Base-by-base conservation (phyloP, 331 rosid species). In the Prunus yedoensis region DNA sequence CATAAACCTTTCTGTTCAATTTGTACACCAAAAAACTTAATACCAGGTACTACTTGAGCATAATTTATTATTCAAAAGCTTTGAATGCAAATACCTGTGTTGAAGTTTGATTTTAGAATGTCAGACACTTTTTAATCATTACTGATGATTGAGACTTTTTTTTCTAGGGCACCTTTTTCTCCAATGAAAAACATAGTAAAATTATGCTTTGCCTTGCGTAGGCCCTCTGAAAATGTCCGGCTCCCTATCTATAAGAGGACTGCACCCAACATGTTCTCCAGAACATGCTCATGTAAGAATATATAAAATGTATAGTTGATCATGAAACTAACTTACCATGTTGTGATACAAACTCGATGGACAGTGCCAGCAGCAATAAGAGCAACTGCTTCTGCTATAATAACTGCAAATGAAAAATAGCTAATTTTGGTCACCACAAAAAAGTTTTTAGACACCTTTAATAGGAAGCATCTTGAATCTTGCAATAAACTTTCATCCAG, bases 291-390 rank as follows among this genome's bases (percentile, higher is more conserved):
- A 50, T 28, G 14, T 27, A 5, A 68, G 46, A 17, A 50, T 4
- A 27, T 69, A 28, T 1, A 17, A 18, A 61, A 61, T 5, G 21
- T 5, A 14, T 58, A 28, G 28, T 6, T 16, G 0, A 1, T 8
- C n/a, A 60, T 0, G 62, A 68, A 65, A 68, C 17, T 47, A 52
- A 38, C 38, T 74, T 81, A 88, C 89, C 89, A 88, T 78, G 87
- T 85, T 4, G 91, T 88, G 77, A 88, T 85, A 63, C 91, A 88
- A 83, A 88, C 97, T 76, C 96, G 88, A 77, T 93, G 98, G 79
- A 91, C 97, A 4, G 97, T 75, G 78, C 85, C 60, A 54, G 88
- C 85, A 77, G 86, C 83, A 73, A 75, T 79, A 38, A 93, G 87
- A 79, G 98, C 98, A 76, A 93, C 84, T 54, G 71, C 84, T 81